phyloP scores from a whole-genome alignment of 177 flowering plant species.

The Vitis hybrid region DNA sequence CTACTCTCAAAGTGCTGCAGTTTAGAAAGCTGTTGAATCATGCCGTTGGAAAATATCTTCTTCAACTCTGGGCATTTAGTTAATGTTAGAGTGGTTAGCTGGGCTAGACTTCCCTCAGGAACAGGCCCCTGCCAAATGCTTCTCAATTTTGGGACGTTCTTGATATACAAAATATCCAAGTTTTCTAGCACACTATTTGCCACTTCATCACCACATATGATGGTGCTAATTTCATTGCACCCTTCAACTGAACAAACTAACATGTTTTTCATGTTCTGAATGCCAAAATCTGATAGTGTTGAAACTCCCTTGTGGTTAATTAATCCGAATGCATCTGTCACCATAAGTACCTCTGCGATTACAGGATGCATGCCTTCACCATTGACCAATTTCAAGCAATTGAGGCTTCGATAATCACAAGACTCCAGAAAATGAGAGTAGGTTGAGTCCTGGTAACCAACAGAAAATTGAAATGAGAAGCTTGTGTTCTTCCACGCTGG shows the following conservation, averaged over 20 bases:
- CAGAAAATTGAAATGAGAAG: conserved; percentile 10
- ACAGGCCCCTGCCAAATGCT: conserved; percentile 13
- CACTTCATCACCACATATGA: background rate
- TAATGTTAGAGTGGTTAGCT: conserved; percentile 4
- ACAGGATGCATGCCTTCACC: background rate
- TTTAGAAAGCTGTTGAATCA: conserved; percentile 11
- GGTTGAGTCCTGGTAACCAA: conserved; percentile 3
- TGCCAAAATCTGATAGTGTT: conserved; percentile 13
- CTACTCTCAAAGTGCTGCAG: conserved; percentile 5
- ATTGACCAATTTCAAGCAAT: conserved; percentile 7
- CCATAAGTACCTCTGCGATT: conserved; percentile 5
- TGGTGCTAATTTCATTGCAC: conserved; percentile 6
- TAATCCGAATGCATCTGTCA: conserved; percentile 12
- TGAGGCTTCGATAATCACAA: background rate
- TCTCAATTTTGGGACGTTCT: conserved; percentile 6
- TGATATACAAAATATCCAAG: conserved; percentile 9
- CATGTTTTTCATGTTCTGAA: background rate
- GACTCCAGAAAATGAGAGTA: background rate
- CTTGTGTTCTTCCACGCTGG: background rate
- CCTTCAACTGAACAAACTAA: conserved; percentile 11
- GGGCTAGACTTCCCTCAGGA: too few species aligned
- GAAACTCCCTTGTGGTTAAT: conserved; percentile 7
- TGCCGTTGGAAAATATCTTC: conserved; percentile 7
- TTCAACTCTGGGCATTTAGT: conserved; percentile 8
- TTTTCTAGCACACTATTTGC: background rate